These are phyloP conservation scores for Xylaria flabelliformis DNA, from an alignment of 495 filamentous ascomycete species.

Conservation along the genomic window DNA sequence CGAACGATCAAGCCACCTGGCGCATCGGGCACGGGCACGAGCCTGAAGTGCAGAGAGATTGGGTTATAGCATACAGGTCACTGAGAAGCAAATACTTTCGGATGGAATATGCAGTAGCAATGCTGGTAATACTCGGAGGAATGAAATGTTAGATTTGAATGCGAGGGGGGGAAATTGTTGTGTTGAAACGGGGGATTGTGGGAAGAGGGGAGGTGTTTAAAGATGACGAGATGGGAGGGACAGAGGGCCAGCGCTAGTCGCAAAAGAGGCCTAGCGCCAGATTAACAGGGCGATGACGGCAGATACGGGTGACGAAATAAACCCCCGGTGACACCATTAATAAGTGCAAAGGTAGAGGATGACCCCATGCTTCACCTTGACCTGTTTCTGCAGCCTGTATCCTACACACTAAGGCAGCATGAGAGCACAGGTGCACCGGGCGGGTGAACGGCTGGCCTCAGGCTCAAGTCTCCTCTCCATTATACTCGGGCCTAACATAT, in stretches of 20 bases:
- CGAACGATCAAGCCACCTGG: conserved; percentile 37
- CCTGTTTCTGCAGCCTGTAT: not conserved
- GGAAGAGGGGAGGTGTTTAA: conserved; percentile 29
- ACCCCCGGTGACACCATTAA: conserved; percentile 16
- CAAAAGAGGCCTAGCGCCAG: conserved; percentile 19
- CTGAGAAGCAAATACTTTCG: not conserved
- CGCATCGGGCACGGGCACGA: conserved; percentile 5
- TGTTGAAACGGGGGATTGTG: conserved; percentile 29
- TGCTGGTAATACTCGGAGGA: conserved; percentile 19
- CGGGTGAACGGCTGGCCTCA: not conserved
- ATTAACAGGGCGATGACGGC: conserved; percentile 23
- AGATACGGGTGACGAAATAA: conserved; percentile 21
- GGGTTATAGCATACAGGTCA: conserved; percentile 15
- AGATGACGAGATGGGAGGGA: conserved; percentile 30
- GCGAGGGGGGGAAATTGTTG: conserved; percentile 25
- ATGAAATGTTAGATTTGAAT: conserved; percentile 26
- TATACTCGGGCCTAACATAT: no score
- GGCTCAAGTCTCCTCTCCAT: not conserved
- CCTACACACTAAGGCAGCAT: no score
- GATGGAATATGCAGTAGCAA: conserved; percentile 13
- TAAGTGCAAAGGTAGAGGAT: not conserved
- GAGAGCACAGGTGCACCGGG: not conserved
- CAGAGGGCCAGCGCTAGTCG: conserved; percentile 16
- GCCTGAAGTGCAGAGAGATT: not conserved
- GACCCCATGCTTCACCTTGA: not conserved